Evolutionary conservation across 2,329 filamentous ascomycete genomes (phyloP), one percentile per base, ranked within the genome.

Genomic region (Clonostachys chloroleuca): DNA sequence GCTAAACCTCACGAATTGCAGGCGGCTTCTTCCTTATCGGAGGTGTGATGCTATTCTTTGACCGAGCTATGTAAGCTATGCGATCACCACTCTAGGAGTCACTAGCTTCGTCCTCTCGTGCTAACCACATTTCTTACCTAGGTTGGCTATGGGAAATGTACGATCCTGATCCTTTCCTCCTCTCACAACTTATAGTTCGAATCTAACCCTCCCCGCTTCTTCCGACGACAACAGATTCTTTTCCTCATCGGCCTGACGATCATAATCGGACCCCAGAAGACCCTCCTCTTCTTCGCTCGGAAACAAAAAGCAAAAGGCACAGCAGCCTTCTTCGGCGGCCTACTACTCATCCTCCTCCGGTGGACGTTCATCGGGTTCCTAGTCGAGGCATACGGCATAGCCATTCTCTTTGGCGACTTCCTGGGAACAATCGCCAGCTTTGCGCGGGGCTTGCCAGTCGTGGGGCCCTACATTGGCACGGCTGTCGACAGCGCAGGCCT

Each of bases 91-190:
- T 10, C 3, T 30, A 10, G 24, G 24, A 30, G 24, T 30, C 24
- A 30, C 9, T 30, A 30, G 24, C 24, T 30, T 10, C 24, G 9
- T 48, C 44, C 36, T 42, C 42, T 24, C 6, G 16, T 5, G 41
- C 34, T 58, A 50, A 58, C 51, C 41, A 52, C 12, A 37, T 47
- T 17, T 17, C 44, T 47, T 35, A 17, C 17, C 8, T 54, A 94
- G 89, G 83, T 83, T 99, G 48, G 92, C 92, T 56, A 97, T 97
- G 94, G 94, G 94, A 72, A 97, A 97, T 64, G 87, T 92, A 80
- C 60, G 74, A 64, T 34, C 24, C 24, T 5, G 47, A 40, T 45
- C 48, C 43, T 48, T 44, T 44, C 43, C 47, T 41, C 44, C 17
- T 37, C 51, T 36, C 24, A 48, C 37, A 47, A 41, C 37, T 17